Evolutionary conservation across 768 basidiomycete genomes (phyloP), one percentile per base, ranked within the genome.

Genomic region (Hortiboletus campestris): DNA sequence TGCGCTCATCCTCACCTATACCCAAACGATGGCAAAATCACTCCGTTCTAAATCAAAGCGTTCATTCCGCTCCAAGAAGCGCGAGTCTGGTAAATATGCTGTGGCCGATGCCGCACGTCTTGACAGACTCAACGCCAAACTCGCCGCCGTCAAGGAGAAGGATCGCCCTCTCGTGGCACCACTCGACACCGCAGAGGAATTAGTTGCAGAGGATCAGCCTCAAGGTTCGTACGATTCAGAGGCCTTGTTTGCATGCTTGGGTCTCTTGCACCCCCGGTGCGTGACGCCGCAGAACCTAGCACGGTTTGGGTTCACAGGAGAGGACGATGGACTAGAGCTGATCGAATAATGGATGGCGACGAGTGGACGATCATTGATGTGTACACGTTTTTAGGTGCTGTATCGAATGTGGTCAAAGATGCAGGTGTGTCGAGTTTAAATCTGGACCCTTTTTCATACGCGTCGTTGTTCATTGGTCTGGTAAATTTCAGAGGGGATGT

Each of bases 31-130:
- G 91, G 91, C 88, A 41, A 94, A 94, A 78, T 91, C 89, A 42
- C 79, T 83, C 39, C 78, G 91, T 66, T 90, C 89, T 8, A 94
- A 94, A 74, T 79, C 81, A 46, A 94, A 93, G 68, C 87, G 91
- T 31, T 74, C 81, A 14, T 89, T 83, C 72, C 87, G 91, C 61
- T 77, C 84, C 14, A 86, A 88, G 63, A 93, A 93, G 71, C 84
- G 91, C 56, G 81, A 85, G 65, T 71, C 74, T 42, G 86, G 89
- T 51, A 80, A 88, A 51, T 93, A 89, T 64, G 90, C 91, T 45
- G 91, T 80, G 2, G 77, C 82, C 10, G 86, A 89, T 58, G 89
- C 91, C 19, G 90, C 87, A 39, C 85, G 91, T 38, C 75, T 93
- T 35, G 72, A 87, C 57, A 81, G 91, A 56, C 78, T 93, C 40